Evolutionary conservation across 2,329 filamentous ascomycete species (phyloP).

Genomic region (Arthrobotrys megalospora): DNA sequence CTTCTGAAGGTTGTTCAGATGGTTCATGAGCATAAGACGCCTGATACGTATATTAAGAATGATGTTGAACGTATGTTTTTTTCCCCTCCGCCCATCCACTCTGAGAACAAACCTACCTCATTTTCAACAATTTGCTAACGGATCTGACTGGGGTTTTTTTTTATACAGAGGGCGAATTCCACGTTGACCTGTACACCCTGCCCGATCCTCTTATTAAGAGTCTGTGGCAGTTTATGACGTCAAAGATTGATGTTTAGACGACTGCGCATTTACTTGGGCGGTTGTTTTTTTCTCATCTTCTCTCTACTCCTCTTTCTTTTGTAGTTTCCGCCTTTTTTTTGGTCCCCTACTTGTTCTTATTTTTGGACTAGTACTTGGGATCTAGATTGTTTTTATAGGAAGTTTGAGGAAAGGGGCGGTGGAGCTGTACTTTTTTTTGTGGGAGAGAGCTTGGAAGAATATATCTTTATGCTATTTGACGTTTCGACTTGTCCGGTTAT

Average conservation of each 20-base stretch:
- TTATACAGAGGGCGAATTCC: conserved; percentile 89
- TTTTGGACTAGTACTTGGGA: too few species aligned
- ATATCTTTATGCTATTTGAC: too few species aligned
- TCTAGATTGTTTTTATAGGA: too few species aligned
- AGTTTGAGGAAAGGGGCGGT: too few species aligned
- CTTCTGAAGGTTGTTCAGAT: conserved; percentile 95
- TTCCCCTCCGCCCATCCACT: conserved; percentile 68
- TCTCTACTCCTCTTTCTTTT: neutral
- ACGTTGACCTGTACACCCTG: conserved; percentile 97
- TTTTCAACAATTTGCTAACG: neutral
- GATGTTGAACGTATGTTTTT: conserved; percentile 85
- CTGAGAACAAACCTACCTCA: neutral
- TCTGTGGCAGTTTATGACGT: conserved; percentile 87
- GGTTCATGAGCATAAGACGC: conserved; percentile 96
- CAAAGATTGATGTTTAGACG: conserved; percentile 66
- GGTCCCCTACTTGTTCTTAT: too few species aligned
- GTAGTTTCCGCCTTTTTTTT: neutral
- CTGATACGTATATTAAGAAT: conserved; percentile 96
- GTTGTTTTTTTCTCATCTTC: neutral
- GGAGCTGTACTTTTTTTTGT: too few species aligned
- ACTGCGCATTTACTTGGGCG: neutral
- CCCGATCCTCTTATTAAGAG: conserved; percentile 90
- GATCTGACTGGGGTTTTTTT: neutral
- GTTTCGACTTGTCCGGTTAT: too few species aligned
- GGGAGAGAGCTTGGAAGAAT: too few species aligned